Evolutionary conservation across 148 eudicot species (phyloP), one percentile per base, ranked within the genome.

Genomic region (Simmondsia chinensis): DNA sequence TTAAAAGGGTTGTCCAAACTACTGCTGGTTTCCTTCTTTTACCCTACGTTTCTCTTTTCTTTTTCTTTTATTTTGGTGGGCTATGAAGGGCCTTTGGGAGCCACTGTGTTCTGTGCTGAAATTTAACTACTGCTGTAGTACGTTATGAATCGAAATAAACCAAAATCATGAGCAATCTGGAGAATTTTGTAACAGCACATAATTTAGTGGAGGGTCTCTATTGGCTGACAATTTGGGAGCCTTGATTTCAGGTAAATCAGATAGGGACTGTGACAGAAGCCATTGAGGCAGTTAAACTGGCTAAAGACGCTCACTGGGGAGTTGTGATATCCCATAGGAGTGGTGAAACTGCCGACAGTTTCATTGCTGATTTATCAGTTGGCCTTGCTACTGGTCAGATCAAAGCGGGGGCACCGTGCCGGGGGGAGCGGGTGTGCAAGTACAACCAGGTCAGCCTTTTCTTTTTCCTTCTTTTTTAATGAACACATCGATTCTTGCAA

Each of bases 371-470:
- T 71, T 62, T 91, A 14, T 70, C 88, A 14, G 97, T 85, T 24
- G 97, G 94, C 57, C 82, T 91, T 26, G 76, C 79, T 42, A 68
- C 94, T 5, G 81, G 94, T 56, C 97, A 81, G 70, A 74, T 91
- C 50, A 85, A 85, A 77, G 88, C 95, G 7, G 97, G 97, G 22
- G 97, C 97, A 20, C 97, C 95, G 28, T 82, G 94, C 66, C 75
- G 97, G 60, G 97, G 95, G 48, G 97, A 91, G 72, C 86, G 95
- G 31, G 52, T 91, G 13, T 79, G 87, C 54, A 91, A 91, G 64
- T 91, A 91, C 60, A 91, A 91, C 62, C 97, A 91, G 97, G 97
- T 89, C 29, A 30, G 37, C 55, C 43, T 40, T 35, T 32, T 33
- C 47, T 43, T 12, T 33, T 23, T 21, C 14, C n/a, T 19, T 1